Conservation (phyloP, 805 yeast genomes). For the Cyberlindnera meyerae region DNA sequence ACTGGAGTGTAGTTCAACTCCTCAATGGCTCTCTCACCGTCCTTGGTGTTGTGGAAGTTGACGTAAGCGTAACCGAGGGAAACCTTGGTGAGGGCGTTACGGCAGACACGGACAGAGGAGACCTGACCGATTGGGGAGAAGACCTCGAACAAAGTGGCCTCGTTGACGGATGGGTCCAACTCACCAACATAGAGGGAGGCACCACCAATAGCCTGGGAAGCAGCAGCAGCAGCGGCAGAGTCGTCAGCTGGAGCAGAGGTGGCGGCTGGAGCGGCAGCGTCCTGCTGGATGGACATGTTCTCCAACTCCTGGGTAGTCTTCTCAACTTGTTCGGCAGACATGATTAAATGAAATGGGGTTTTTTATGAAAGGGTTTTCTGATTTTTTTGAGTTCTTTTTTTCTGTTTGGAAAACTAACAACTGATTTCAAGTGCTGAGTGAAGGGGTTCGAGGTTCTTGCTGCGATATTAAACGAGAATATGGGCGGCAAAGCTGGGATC, state of each 20-base stretch:
- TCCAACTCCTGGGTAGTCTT: slow-evolving; percentile 44
- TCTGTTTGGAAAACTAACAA: slow-evolving; percentile 1
- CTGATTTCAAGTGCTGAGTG: slow-evolving; percentile 1
- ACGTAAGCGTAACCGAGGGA: slow-evolving; percentile 98
- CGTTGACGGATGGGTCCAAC: slow-evolving; percentile 86
- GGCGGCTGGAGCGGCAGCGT: slow-evolving; percentile 12
- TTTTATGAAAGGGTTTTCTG: slow-evolving; percentile 16
- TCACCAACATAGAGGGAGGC: slow-evolving; percentile 98
- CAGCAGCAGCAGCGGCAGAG: slow-evolving; percentile 26
- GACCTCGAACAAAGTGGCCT: slow-evolving; percentile 90
- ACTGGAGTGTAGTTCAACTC: slow-evolving; percentile 90
- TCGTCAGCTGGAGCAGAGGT: slow-evolving; percentile 7
- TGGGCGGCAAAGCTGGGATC: too few relatives aligned
- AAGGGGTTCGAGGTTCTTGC: too few relatives aligned
- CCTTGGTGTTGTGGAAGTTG: slow-evolving; percentile 83
- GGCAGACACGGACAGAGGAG: slow-evolving; percentile 95
- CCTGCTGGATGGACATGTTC: slow-evolving; percentile 39
- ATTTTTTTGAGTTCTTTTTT: slow-evolving; percentile 22
- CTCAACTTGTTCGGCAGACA: slow-evolving; percentile 38
- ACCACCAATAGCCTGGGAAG: slow-evolving; percentile 27
- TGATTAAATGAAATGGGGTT: slow-evolving; percentile 23
- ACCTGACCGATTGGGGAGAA: slow-evolving; percentile 95
- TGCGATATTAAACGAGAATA: too few relatives aligned
- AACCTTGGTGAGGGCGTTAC: slow-evolving; percentile 95
- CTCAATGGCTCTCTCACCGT: slow-evolving; percentile 91